Percentiles rank a stretch among this genome's conserved stretches.
Conservation (phyloP, 2,329 filamentous ascomycete species). For the Nectriaceae sp. region DNA sequence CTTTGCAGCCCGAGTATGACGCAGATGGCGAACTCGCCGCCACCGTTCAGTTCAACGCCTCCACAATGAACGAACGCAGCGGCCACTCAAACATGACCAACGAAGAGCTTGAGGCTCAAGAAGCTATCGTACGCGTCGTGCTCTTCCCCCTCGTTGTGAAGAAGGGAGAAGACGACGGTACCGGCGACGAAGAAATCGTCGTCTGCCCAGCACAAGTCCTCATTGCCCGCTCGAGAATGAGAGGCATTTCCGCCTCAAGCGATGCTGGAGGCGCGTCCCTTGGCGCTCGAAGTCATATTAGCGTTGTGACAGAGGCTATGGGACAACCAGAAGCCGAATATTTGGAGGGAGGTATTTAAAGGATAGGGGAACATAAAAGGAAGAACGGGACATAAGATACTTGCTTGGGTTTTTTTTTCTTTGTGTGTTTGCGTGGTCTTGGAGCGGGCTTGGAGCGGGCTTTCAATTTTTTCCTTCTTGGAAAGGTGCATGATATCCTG, state of each 20-base stretch:
- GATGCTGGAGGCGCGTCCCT: constrained; percentile 52
- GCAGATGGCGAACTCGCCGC: constrained; percentile 85
- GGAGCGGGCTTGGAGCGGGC: constrained; percentile 12
- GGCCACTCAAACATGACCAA: constrained; percentile 62
- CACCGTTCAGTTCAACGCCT: constrained; percentile 88
- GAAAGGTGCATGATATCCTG: constrained; percentile 21
- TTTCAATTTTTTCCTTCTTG: constrained; percentile 17
- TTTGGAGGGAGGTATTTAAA: constrained; percentile 34
- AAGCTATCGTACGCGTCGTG: constrained; percentile 83
- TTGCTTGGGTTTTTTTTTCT: constrained; percentile 7
- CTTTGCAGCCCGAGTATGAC: constrained; percentile 92
- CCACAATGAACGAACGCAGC: constrained; percentile 91
- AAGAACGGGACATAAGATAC: constrained; percentile 12
- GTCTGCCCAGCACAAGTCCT: constrained; percentile 95
- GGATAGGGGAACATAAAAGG: constrained; percentile 15
- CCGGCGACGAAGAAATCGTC: constrained; percentile 91
- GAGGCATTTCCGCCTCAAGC: constrained; percentile 47
- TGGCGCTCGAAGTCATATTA: constrained; percentile 40
- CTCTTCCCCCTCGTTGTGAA: constrained; percentile 96
- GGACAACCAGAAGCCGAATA: constrained; percentile 36
- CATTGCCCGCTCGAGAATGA: constrained; percentile 58
- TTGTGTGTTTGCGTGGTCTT: constrained; percentile 9
- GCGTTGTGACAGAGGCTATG: constrained; percentile 38
- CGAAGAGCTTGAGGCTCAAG: constrained; percentile 75
- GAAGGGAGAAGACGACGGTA: constrained; percentile 85